Percentiles rank a stretch among this genome's conserved stretches.
These are phyloP conservation scores for Rubus idaeus DNA, from an alignment of 306 rosid genomes.

Conservation along the genomic window DNA sequence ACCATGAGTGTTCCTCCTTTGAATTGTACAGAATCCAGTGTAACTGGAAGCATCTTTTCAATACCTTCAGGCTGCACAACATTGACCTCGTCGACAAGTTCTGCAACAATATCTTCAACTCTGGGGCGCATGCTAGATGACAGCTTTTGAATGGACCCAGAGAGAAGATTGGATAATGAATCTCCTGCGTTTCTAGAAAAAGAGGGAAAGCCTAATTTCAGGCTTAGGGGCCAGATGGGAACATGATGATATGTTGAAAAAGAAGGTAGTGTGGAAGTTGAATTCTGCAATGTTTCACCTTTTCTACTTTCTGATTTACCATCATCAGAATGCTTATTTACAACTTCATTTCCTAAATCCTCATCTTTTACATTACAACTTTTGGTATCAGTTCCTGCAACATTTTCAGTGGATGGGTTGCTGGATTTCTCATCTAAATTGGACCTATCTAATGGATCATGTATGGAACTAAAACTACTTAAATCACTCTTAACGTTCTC, in stretches of 20 bases:
- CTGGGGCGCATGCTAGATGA: conserved; percentile 43
- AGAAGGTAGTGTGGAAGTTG: conserved; percentile 30
- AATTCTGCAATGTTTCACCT: conserved; percentile 38
- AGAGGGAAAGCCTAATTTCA: conserved; percentile 44
- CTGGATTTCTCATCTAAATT: conserved; percentile 29
- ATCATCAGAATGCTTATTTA: conserved; percentile 28
- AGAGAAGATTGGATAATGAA: conserved; percentile 39
- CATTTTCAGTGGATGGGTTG: conserved; percentile 27
- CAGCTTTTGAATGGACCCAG: conserved; percentile 48
- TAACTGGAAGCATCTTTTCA: conserved; percentile 56
- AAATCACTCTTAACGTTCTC: conserved; percentile 30
- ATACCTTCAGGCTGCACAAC: conserved; percentile 49
- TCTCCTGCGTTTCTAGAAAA: conserved; percentile 45
- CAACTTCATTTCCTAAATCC: conserved; percentile 31
- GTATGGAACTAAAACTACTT: conserved; percentile 22
- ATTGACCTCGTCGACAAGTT: conserved; percentile 43
- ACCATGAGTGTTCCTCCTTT: conserved; percentile 84
- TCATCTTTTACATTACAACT: conserved; percentile 35
- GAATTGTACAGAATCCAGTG: conserved; percentile 80
- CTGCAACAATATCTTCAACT: conserved; percentile 54
- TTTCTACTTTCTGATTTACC: conserved; percentile 31
- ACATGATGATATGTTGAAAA: conserved; percentile 33
- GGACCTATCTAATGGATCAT: conserved; percentile 30
- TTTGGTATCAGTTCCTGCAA: conserved; percentile 29
- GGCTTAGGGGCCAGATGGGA: conserved; percentile 40